Conservation (phyloP, 768 basidiomycete species). For the Mycena crocata region DNA sequence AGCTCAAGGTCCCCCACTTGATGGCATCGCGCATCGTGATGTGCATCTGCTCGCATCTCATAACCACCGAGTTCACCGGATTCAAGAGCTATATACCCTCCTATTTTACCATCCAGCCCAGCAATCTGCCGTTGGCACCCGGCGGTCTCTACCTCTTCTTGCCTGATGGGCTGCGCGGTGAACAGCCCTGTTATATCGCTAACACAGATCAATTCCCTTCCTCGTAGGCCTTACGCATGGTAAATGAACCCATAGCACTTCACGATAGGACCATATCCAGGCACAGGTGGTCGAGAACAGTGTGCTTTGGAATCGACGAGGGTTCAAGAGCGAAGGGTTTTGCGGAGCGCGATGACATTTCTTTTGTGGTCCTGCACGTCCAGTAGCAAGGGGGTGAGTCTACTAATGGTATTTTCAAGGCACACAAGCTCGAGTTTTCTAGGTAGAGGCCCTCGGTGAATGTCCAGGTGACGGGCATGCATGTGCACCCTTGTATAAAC, state of each 20-base stretch:
- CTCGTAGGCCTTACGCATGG: background rate
- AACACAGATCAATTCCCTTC: background rate
- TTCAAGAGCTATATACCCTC: background rate
- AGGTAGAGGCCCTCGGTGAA: too few species aligned
- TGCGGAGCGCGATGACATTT: background rate
- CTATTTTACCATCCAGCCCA: background rate
- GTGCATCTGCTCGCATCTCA: conserved; percentile 4
- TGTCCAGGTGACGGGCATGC: too few species aligned
- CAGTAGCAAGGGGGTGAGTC: too few species aligned
- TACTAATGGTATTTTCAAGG: too few species aligned
- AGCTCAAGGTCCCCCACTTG: conserved; percentile 15
- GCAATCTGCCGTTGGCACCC: background rate
- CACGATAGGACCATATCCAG: background rate
- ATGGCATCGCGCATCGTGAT: conserved; percentile 4
- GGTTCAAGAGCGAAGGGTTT: background rate
- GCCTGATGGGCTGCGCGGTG: background rate
- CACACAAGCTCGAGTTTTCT: too few species aligned
- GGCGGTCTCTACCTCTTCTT: background rate
- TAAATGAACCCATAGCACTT: background rate
- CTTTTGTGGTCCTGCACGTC: background rate
- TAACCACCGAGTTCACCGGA: background rate
- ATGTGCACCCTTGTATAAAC: too few species aligned
- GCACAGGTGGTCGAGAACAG: background rate
- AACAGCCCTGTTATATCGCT: background rate
- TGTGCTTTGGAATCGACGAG: background rate